Evolutionary conservation across 441 rosid species (phyloP), one percentile per base, ranked within the genome.

Genomic region (Erysimum cheiri): DNA sequence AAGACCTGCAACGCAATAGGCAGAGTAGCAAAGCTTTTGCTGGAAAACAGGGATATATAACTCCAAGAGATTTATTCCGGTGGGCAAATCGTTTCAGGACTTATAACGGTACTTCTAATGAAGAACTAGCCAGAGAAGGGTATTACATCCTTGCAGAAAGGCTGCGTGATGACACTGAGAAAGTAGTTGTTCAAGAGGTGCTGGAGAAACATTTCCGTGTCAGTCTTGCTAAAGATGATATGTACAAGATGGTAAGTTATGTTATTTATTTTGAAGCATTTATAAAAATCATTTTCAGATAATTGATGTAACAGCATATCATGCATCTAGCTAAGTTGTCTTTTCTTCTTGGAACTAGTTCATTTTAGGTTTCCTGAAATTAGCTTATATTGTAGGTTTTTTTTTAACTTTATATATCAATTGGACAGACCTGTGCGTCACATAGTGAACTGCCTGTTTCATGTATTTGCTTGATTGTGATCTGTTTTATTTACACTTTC

Each of bases 41-140:
- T 76, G 99, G 99, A 76, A 96, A 96, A 83, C 98, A 96, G 78
- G 99, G 99, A 64, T 96, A 83, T 78, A 89, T 96, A 71, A 96
- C 99, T 69, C 97, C 99, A 35, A 83, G 99, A 70, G 99, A 96
- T 77, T 83, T 96, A 80, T 91, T 96, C 81, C 96, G 99, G 63
- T 96, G 98, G 99, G 98, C 99, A 65, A 77, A 84, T 79, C 94
- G 97, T 65, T 89, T 88, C 71, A 86, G 80, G 81, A 80, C 69
- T 53, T 89, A 79, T 77, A 90, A 56, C 28, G 78, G 88, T 66
- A 77, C 75, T 77, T 87, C 91, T 62, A 82, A 87, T 74, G 98
- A 93, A 79, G 96, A 86, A 72, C 84, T 93, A 80, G 98, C 97
- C 33, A 87, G 87, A 78, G 96, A 96, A 71, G 99, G 99, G 55